phyloP scores from a whole-genome alignment of 1,284 basidiomycete species.

The Moniliella sp. region DNA sequence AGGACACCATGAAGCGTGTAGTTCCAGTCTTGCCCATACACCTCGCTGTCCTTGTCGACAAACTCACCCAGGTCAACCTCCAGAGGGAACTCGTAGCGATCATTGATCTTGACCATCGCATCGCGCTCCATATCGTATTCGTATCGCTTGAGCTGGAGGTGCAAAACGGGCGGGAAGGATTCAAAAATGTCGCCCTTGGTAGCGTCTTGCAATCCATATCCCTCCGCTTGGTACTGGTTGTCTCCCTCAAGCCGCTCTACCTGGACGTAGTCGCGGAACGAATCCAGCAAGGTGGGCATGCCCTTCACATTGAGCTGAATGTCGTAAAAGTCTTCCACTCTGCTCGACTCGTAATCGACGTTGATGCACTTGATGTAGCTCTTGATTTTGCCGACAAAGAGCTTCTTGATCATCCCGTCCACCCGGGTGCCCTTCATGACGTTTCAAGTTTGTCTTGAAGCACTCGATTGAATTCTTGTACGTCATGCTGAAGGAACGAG shows the following conservation, averaged over 20 bases:
- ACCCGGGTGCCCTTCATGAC: constrained; percentile 99
- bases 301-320: constrained; percentile 98
- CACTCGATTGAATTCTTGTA: constrained; percentile 95
- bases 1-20: constrained; percentile 92
- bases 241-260: constrained; percentile 95
- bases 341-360: constrained; percentile 85
- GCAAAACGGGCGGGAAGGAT: constrained; percentile 88
- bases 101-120: constrained; percentile 99
- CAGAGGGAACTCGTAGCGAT: constrained; percentile 95
- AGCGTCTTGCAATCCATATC: constrained; percentile 84
- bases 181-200: constrained; percentile 98
- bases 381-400: constrained; percentile 97
- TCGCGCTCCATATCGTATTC: constrained; percentile 98
- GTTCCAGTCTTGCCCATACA: constrained; percentile 56
- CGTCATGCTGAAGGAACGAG: constrained; percentile 95
- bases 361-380: constrained; percentile 97
- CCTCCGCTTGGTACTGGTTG: constrained; percentile 96
- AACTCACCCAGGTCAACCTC: constrained; percentile 88
- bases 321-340: constrained; percentile 91
- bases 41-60: constrained; percentile 49
- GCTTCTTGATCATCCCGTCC: constrained; percentile 79
- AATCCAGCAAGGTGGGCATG: constrained; percentile 83
- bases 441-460: constrained; percentile 87
- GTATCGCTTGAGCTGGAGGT: constrained; percentile 92
- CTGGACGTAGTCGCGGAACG: constrained; percentile 92